Evolutionary conservation across 78 protist genomes (phyloP).

Genomic region (Protostelium mycophagum): DNA sequence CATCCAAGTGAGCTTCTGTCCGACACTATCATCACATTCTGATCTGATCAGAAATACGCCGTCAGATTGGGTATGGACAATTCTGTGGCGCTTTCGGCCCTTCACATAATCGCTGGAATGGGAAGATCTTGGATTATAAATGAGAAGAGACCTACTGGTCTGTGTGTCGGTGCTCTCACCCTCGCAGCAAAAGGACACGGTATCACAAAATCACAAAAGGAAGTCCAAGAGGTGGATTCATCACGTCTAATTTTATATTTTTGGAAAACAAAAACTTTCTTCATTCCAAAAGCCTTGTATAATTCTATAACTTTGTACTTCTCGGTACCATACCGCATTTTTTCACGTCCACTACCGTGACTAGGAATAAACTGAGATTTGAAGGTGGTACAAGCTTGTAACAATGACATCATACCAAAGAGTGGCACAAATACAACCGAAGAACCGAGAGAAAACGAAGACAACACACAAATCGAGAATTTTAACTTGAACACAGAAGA

Average conservation of each 20-base stretch:
- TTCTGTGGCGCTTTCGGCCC: background rate
- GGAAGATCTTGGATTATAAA: background rate
- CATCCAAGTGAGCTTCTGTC: background rate
- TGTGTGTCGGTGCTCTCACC: background rate
- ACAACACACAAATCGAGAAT: background rate
- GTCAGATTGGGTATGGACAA: background rate
- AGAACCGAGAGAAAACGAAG: too few species aligned
- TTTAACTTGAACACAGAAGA: background rate
- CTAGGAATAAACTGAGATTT: too few species aligned
- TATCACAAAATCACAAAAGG: background rate
- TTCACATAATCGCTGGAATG: background rate
- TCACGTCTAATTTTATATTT: too few species aligned
- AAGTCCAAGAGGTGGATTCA: background rate
- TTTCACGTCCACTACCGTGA: too few species aligned
- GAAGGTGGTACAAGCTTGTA: background rate
- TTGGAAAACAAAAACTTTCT: too few species aligned
- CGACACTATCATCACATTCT: background rate
- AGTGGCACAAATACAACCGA: background rate
- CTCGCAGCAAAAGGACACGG: background rate
- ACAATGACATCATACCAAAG: background rate
- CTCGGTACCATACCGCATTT: too few species aligned
- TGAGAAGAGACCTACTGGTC: background rate
- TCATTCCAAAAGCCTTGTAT: too few species aligned
- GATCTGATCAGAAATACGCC: background rate
- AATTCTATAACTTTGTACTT: too few species aligned